These are phyloP conservation scores for Penicillium nucicola DNA, from an alignment of 495 filamentous ascomycete species.

Conservation along the genomic window DNA sequence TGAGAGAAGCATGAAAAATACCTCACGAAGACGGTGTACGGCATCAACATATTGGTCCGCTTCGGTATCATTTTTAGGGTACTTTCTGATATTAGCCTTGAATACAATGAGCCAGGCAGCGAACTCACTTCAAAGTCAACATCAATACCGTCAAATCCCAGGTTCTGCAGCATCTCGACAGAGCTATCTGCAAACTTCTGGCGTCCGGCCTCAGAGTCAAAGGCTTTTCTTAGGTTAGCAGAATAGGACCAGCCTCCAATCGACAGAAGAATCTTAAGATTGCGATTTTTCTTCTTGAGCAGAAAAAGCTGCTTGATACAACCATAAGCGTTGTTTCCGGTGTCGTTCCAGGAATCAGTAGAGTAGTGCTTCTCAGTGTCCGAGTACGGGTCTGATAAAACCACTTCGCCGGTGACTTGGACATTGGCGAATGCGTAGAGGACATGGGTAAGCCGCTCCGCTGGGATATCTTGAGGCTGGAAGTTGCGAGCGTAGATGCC, in stretches of 20 bases:
- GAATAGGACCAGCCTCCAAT: constrained; percentile 79
- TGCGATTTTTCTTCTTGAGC: constrained; percentile 73
- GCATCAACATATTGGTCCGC: constrained; percentile 62
- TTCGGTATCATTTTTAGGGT: constrained; percentile 40
- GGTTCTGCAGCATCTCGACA: constrained; percentile 63
- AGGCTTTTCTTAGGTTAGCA: constrained; percentile 61
- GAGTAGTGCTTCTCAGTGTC: constrained; percentile 76
- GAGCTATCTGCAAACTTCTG: constrained; percentile 65
- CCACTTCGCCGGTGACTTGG: constrained; percentile 56
- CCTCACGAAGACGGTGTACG: constrained; percentile 50
- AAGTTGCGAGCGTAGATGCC: constrained; percentile 72
- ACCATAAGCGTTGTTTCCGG: constrained; percentile 79
- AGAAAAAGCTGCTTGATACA: constrained; percentile 84
- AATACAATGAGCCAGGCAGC: not conserved
- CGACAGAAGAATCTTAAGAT: constrained; percentile 67
- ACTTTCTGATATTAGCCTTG: constrained; percentile 16
- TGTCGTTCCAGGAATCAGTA: constrained; percentile 67
- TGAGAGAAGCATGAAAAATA: constrained; percentile 7
- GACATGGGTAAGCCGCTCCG: constrained; percentile 76
- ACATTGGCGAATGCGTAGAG: constrained; percentile 81
- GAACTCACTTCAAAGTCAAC: constrained; percentile 58
- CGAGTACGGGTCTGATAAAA: constrained; percentile 74
- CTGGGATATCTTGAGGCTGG: constrained; percentile 71
- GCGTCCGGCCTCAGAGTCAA: constrained; percentile 55
- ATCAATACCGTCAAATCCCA: constrained; percentile 60